phyloP scores from a whole-genome alignment of 768 basidiomycete genomes.

The Leccinellum rugosiceps region DNA sequence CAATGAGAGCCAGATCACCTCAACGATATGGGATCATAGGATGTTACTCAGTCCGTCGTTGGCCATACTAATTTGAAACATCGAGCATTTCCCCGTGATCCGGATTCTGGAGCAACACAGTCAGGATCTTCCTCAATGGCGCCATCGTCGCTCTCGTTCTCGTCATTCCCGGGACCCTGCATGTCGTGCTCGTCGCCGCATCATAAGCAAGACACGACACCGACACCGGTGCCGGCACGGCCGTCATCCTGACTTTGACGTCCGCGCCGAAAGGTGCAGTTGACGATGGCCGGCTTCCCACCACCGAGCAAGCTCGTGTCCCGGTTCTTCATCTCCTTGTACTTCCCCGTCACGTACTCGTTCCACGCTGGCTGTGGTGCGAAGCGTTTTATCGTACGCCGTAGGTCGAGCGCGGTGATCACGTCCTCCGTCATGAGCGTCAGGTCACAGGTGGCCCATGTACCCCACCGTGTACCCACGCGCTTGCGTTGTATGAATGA shows the following conservation, averaged over 20 bases:
- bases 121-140: no score
- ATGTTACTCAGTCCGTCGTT: no score
- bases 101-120: no score
- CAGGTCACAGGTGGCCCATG: slow-evolving; percentile 98
- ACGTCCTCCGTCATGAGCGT: slow-evolving; percentile 95
- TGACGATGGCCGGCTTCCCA: slow-evolving; percentile 67
- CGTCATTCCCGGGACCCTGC: no score
- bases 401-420: slow-evolving; percentile 76
- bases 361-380: slow-evolving; percentile 85
- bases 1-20: no score
- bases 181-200: no score
- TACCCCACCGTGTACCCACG: slow-evolving; percentile 83
- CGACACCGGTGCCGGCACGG: slow-evolving; percentile 17
- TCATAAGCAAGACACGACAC: no score
- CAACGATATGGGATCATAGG: no score
- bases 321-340: slow-evolving; percentile 80
- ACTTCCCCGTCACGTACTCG: slow-evolving; percentile 80
- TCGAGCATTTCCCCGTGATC: no score
- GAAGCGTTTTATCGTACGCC: slow-evolving; percentile 56
- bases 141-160: no score
- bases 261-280: slow-evolving; percentile 32
- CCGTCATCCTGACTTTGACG: slow-evolving; percentile 28
- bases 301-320: slow-evolving; percentile 83
- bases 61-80: no score
- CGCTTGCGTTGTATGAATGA: slow-evolving; percentile 55